Evolutionary conservation across 371 early-diverging fungal species (phyloP), one percentile per base, ranked within the genome.

Genomic region (Ecytonucleospora hepatopenaei): DNA sequence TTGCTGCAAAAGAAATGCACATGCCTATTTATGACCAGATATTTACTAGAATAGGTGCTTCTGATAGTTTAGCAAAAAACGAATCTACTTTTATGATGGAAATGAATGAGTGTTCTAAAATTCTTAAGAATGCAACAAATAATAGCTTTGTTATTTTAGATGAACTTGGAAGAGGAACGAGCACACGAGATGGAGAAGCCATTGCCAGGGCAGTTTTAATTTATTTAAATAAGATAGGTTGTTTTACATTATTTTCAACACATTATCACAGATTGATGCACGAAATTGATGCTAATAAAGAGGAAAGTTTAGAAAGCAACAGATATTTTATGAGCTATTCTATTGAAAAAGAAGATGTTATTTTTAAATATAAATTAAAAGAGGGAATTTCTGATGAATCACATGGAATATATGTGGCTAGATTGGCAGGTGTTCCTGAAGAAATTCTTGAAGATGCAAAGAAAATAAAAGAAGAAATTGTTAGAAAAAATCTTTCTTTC

Each of bases 71-170:
- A n/a, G 21, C 60, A 2, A 65, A 73, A 30, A 95, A 95, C 0
- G 91, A 94, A 69, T 92, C 92, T n/a, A 97, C 99, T 0, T 97
- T 99, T 79, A 92, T 94, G 92, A 90, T 92, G 0, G 97, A 99
- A 74, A 80, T 97, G 67, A 81, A 85, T 28, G 99, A 99, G 78
- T 94, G 95, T 0, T 83, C 90, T 51, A 87, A 86, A 65, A 94
- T 99, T 63, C 74, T 99, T 51, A 82, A 84, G 16, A 87, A 92
- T 72, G 90, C 94, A 0, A 95, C 97, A 0, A 84, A 84, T 0
- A 83, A 84, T 1, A 92, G 92, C 1, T 86, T 97, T 79, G 94
- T 97, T 21, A 92, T 97, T 59, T 81, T 99, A 63, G 99, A 99
- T 81, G 97, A 99, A 80, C 83, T 97, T 24, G 99, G 97, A 51